A percentile compares a stretch with the other conserved stretches of the same genome.
Evolutionary conservation across 202 grass and related monocot genomes (phyloP).

Genomic region (Thinopyrum obtusiflorum): DNA sequence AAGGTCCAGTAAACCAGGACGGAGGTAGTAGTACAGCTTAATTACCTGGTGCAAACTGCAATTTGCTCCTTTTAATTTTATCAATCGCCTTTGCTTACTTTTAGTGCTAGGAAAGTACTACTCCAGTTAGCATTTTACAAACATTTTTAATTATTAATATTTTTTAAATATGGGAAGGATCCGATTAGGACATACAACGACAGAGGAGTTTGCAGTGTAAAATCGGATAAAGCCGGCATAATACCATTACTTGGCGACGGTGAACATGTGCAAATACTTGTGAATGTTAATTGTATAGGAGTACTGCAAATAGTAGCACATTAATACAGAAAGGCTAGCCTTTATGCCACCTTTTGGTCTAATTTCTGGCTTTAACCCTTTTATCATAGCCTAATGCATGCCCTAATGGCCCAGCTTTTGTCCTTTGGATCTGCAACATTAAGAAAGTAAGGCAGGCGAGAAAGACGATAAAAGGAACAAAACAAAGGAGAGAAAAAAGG

Average conservation of each 20-base stretch:
- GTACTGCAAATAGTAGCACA: background rate
- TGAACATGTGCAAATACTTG: background rate
- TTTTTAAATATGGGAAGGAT: background rate
- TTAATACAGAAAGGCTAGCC: background rate
- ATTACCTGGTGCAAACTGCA: background rate
- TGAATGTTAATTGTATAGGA: no score
- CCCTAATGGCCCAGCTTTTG: slow-evolving; percentile 38
- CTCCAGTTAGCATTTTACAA: no score
- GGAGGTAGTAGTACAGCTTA: background rate
- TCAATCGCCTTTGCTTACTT: background rate
- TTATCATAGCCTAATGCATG: slow-evolving; percentile 36
- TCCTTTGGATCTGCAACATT: slow-evolving; percentile 45
- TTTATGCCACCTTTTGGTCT: slow-evolving; percentile 1
- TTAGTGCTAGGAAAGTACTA: no score
- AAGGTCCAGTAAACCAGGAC: no score
- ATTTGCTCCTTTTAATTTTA: background rate
- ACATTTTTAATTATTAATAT: background rate
- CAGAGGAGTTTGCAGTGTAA: background rate
- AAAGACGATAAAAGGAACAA: slow-evolving; percentile 39
- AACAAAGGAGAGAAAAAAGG: background rate
- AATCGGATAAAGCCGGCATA: background rate
- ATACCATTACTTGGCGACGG: background rate
- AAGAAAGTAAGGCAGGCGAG: slow-evolving; percentile 42
- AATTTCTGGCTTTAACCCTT: slow-evolving; percentile 6
- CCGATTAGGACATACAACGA: background rate